phyloP scores from a whole-genome alignment of 2,329 filamentous ascomycete genomes.

The Pseudogymnoascus sp. region DNA sequence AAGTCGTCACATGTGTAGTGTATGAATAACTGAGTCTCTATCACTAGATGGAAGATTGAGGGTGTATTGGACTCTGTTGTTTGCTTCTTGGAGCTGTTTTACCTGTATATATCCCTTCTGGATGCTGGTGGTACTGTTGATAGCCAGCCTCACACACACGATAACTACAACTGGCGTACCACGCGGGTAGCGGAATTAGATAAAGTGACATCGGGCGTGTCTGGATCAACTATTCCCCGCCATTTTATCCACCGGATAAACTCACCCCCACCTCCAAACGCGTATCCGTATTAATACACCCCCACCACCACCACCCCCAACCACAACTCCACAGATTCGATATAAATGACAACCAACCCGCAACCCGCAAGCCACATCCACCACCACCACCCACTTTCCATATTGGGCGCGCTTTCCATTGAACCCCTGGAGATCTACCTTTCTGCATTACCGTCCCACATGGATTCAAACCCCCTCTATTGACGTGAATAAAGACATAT shows the following conservation, averaged over 20 bases:
- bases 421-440: not conserved
- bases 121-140: not conserved
- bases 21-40: not conserved
- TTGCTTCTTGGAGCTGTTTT: not conserved
- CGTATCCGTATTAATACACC: not conserved
- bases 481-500: not conserved
- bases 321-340: slow-evolving; percentile 5
- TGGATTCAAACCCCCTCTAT: not conserved
- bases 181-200: not conserved
- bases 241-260: not conserved
- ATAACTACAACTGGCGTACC: not conserved
- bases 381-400: not conserved
- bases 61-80: not conserved
- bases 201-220: not conserved
- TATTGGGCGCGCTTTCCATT: not conserved
- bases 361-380: not conserved
- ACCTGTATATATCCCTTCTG: not conserved
- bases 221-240: not conserved
- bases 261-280: not conserved
- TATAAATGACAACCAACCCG: slow-evolving; percentile 5
- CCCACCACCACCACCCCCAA: not conserved
- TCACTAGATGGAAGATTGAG: not conserved
- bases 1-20: slow-evolving; percentile 5
- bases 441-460: not conserved
- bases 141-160: not conserved